A percentile compares a stretch with the other conserved stretches of the same genome.
Conservation (phyloP, 1,284 basidiomycete genomes). For the Malassezia slooffiae region DNA sequence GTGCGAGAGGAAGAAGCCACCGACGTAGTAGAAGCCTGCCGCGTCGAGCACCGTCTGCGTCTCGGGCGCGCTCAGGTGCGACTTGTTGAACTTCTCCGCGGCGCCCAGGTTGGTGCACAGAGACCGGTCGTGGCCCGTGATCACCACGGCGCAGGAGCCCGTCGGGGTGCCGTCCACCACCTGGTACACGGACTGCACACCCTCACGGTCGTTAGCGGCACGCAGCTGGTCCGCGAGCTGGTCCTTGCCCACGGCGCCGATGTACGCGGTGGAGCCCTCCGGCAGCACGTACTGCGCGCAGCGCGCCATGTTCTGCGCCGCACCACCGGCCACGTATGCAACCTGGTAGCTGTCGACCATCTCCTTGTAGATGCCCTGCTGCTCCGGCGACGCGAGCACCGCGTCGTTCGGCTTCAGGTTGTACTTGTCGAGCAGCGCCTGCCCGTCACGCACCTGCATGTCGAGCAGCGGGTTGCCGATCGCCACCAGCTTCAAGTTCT, state of each 20-base stretch:
- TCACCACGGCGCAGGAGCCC: constrained; percentile 89
- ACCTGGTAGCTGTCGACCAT: constrained; percentile 66
- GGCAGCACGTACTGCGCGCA: constrained; percentile 68
- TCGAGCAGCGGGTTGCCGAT: constrained; percentile 47
- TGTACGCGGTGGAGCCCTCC: constrained; percentile 78
- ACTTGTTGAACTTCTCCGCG: constrained; percentile 75
- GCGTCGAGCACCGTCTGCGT: constrained; percentile 67
- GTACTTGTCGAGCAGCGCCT: constrained; percentile 79
- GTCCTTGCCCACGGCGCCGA: constrained; percentile 88
- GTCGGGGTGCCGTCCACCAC: constrained; percentile 78
- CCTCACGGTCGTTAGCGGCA: constrained; percentile 85
- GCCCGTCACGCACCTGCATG: constrained; percentile 55
- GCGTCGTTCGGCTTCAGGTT: constrained; percentile 88
- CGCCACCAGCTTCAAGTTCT: constrained; percentile 41
- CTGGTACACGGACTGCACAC: constrained; percentile 76
- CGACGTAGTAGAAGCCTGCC: constrained; percentile 84
- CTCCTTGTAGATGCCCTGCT: constrained; percentile 66
- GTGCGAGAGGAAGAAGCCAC: constrained; percentile 95
- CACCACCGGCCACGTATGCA: constrained; percentile 90
- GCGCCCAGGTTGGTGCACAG: constrained; percentile 80
- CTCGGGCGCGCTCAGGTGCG: constrained; percentile 65
- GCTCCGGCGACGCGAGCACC: constrained; percentile 83
- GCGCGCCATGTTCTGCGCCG: constrained; percentile 89
- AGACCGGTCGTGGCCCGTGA: constrained; percentile 88
- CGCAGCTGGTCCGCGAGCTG: constrained; percentile 77